A percentile compares a stretch with the other conserved stretches of the same genome.
phyloP scores from a whole-genome alignment of 1,139 yeast species.

The Blastobotrys raffinosifermentans region DNA sequence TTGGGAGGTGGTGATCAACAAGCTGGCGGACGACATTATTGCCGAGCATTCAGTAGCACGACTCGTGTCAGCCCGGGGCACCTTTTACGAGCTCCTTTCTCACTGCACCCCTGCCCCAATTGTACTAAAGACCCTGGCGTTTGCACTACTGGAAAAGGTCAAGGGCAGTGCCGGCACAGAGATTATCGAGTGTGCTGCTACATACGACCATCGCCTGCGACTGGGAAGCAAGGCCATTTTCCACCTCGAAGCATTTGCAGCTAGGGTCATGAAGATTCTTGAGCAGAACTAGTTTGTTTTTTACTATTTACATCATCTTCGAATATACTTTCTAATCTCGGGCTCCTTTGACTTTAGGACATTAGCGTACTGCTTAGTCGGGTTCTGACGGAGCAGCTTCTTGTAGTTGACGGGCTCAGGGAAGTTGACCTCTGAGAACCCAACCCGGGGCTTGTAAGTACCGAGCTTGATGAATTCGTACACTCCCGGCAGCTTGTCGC shows the following conservation, averaged over 20 bases:
- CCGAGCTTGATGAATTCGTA: slow-evolving; percentile 75
- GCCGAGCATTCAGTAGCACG: slow-evolving; percentile 57
- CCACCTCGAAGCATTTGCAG: slow-evolving; percentile 91
- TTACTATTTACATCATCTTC: slow-evolving; percentile 10
- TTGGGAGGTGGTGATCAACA: slow-evolving; percentile 76
- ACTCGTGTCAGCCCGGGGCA: slow-evolving; percentile 64
- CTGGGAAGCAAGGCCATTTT: slow-evolving; percentile 85
- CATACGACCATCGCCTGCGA: slow-evolving; percentile 81
- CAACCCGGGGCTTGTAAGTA: slow-evolving; percentile 59
- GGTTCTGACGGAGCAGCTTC: slow-evolving; percentile 50
- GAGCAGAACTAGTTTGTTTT: slow-evolving; percentile 28
- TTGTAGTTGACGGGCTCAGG: slow-evolving; percentile 49
- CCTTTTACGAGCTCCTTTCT: slow-evolving; percentile 75
- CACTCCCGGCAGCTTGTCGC: slow-evolving; percentile 86
- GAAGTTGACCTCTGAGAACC: slow-evolving; percentile 45
- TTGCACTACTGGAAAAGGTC: slow-evolving; percentile 46
- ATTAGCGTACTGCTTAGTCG: slow-evolving; percentile 50
- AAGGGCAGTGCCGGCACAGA: slow-evolving; percentile 41
- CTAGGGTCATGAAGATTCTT: slow-evolving; percentile 70
- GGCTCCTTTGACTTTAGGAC: slow-evolving; percentile 31
- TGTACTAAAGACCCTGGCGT: slow-evolving; percentile 62
- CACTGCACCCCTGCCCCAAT: slow-evolving; percentile 89
- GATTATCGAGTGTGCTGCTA: slow-evolving; percentile 63
- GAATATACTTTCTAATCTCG: slow-evolving; percentile 31
- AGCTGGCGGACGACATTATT: slow-evolving; percentile 55